A percentile compares a stretch with the other conserved stretches of the same genome.
phyloP scores from a whole-genome alignment of 2,329 filamentous ascomycete genomes.

The Talaromyces amestolkiae region DNA sequence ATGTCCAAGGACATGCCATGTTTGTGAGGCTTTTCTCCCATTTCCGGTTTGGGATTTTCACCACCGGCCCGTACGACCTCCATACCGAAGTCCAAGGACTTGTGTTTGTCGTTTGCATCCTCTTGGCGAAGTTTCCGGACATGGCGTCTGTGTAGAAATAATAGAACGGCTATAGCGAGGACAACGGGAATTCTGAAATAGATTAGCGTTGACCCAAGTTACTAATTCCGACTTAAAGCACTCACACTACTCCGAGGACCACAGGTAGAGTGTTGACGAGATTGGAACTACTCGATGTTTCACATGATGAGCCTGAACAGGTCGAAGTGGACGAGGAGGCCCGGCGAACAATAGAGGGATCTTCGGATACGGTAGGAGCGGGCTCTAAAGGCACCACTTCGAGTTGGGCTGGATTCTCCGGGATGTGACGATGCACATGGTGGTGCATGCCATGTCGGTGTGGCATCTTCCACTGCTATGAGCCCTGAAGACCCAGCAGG shows the following conservation, averaged over 20 bases:
- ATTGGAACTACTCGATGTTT: conserved; percentile 57
- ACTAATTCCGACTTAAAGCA: conserved; percentile 24
- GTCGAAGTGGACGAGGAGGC: conserved; percentile 23
- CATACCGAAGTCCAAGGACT: conserved; percentile 88
- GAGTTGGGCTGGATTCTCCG: conserved; percentile 21
- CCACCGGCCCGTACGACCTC: conserved; percentile 48
- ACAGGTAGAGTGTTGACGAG: conserved; percentile 64
- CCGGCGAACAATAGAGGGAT: conserved; percentile 27
- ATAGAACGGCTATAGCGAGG: conserved; percentile 63
- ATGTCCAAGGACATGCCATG: conserved; percentile 60
- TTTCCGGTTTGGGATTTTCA: conserved; percentile 45
- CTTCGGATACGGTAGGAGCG: conserved; percentile 24
- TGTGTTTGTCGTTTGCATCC: conserved; percentile 82
- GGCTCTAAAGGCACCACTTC: conserved; percentile 30
- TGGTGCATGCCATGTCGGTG: conserved; percentile 25
- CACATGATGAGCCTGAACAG: conserved; percentile 43
- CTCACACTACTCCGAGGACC: conserved; percentile 68
- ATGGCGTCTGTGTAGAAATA: conserved; percentile 77
- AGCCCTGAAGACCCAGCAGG: conserved; percentile 8
- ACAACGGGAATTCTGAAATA: conserved; percentile 69
- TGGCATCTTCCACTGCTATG: conserved; percentile 24
- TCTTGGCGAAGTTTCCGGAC: conserved; percentile 69
- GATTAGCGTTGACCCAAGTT: conserved; percentile 25
- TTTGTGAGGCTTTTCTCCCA: conserved; percentile 59
- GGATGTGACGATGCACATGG: conserved; percentile 16